These are phyloP conservation scores for Saposhnikovia divaricata DNA, from an alignment of 129 eudicot genomes.

Conservation along the genomic window DNA sequence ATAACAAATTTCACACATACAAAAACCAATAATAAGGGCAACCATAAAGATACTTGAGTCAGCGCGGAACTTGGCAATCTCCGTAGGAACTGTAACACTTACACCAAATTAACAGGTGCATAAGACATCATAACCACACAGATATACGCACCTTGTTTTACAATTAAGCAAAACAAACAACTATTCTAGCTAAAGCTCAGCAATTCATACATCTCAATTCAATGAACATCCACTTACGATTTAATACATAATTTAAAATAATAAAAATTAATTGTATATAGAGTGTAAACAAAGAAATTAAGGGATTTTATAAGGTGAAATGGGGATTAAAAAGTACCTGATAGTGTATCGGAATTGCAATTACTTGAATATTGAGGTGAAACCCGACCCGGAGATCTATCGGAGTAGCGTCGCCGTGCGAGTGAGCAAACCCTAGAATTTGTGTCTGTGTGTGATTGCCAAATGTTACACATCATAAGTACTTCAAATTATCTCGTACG, in stretches of 20 bases:
- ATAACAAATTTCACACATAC: neutral
- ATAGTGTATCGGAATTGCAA: neutral
- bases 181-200: neutral
- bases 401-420: neutral
- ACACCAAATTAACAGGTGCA: neutral
- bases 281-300: neutral
- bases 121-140: too few species aligned
- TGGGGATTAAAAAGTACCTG: neutral
- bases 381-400: neutral
- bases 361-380: neutral
- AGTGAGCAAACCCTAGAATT: slow-evolving; percentile 1
- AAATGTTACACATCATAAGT: too few species aligned
- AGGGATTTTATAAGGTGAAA: neutral
- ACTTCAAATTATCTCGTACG: too few species aligned
- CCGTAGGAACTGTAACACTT: too few species aligned
- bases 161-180: too few species aligned
- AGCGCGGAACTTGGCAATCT: too few species aligned
- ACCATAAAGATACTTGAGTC: too few species aligned
- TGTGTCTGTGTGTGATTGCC: neutral
- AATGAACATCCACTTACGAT: neutral
- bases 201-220: neutral
- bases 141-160: too few species aligned
- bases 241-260: too few species aligned
- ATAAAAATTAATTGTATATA: too few species aligned
- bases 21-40: too few species aligned